These are phyloP conservation scores for Taxawa tesnikishii DNA, from an alignment of 2,329 filamentous ascomycete genomes.

Conservation along the genomic window DNA sequence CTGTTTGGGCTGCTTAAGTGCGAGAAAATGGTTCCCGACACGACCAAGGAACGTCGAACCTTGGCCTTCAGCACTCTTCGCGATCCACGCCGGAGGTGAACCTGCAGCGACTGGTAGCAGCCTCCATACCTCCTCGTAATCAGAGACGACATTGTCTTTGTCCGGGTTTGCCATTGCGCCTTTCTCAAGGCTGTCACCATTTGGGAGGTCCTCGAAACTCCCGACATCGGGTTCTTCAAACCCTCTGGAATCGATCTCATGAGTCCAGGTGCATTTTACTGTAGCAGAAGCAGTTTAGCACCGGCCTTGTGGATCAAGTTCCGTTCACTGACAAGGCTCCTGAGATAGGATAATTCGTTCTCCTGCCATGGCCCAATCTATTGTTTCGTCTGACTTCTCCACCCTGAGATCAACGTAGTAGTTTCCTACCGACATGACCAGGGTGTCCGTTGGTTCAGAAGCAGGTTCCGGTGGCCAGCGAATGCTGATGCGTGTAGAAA, in stretches of 20 bases:
- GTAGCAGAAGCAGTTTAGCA: not conserved
- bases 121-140: slow-evolving; percentile 5
- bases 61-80: slow-evolving; percentile 1
- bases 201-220: slow-evolving; percentile 2
- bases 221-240: slow-evolving; percentile 3
- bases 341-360: slow-evolving; percentile 1
- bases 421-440: slow-evolving; percentile 4
- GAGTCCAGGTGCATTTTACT: slow-evolving; percentile 5
- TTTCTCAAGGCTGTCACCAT: slow-evolving; percentile 4
- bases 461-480: slow-evolving; percentile 3
- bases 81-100: slow-evolving; percentile 1
- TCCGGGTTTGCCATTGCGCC: slow-evolving; percentile 2
- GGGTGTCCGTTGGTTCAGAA: slow-evolving; percentile 3
- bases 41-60: slow-evolving; percentile 1
- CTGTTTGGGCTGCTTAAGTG: slow-evolving; percentile 1
- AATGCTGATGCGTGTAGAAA: slow-evolving; percentile 4
- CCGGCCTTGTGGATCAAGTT: not conserved
- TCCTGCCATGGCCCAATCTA: slow-evolving; percentile 7
- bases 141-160: not conserved
- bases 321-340: slow-evolving; percentile 2
- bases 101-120: not conserved
- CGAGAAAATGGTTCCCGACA: slow-evolving; percentile 2
- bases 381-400: not conserved
- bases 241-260: slow-evolving; percentile 5
- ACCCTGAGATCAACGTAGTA: slow-evolving; percentile 6